Evolutionary conservation across 768 basidiomycete species (phyloP), one percentile per base, ranked within the genome.

Genomic region (Amanita muscaria): DNA sequence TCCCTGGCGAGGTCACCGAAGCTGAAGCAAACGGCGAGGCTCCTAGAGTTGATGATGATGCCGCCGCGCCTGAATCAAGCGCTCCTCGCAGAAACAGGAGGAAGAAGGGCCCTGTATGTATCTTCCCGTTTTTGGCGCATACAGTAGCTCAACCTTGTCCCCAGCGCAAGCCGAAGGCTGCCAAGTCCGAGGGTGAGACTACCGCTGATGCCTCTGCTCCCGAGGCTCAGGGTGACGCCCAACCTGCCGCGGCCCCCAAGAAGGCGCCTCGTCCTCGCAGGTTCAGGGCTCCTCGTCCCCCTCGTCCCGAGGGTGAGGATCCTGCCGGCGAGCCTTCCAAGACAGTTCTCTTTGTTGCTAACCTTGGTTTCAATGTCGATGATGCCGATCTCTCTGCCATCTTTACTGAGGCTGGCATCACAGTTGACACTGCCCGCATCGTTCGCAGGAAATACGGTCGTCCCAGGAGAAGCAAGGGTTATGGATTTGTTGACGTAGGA

Each of bases 401-500:
- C 55, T 98, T 99, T 73, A 85, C 80, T 41, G 86, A 89, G 51
- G 88, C 82, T 18, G 88, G 79, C 51, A 81, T 96, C 67, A 69
- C 65, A 32, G 87, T 94, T 53, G 70, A 75, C 59, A 85, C 84
- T 53, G 92, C 93, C 50, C 88, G 88, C 53, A 86, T 99, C 51
- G 89, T 97, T 55, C 80, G 82, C 60, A 76, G 83, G 58, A 79
- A 82, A 56, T 89, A 78, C 74, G 89, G 88, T 3, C 76, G 78
- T 33, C 83, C 84, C 58, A 77, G 84, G 62, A 86, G 80, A 65
- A 89, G 86, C 75, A 94, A 94, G 67, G 94, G 94, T 46, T 98
- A 93, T 64, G 94, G 91, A 42, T 99, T 99, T 59, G 94, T 99
- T 59, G 93, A 98, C 55, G 89, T 96, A 51, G 89, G 86, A 49